These are phyloP conservation scores for Penicillium olsonii DNA, from an alignment of 2,329 filamentous ascomycete genomes.

Conservation along the genomic window DNA sequence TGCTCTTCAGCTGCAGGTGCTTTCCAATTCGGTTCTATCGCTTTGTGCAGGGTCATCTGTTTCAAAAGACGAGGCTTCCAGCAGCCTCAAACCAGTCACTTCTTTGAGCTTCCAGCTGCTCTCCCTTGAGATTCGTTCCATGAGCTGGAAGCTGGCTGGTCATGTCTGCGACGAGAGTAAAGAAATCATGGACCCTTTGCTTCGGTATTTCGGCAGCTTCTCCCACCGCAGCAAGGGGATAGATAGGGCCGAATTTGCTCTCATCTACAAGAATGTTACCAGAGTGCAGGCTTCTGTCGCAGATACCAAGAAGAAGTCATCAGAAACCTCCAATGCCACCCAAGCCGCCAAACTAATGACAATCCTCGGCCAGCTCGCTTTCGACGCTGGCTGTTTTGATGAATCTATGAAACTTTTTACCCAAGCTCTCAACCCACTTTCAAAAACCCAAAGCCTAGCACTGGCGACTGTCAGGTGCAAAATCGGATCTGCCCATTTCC, in stretches of 20 bases:
- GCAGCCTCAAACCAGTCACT: conserved; percentile 30
- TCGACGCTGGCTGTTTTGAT: conserved; percentile 41
- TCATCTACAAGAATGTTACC: conserved; percentile 38
- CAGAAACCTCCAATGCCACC: conserved; percentile 23
- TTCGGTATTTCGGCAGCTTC: conserved; percentile 42
- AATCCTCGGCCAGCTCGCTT: conserved; percentile 42
- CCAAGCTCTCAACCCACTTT: conserved; percentile 33
- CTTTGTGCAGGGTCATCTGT: conserved; percentile 28
- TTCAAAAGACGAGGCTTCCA: conserved; percentile 14
- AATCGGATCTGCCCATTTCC: conserved; percentile 40
- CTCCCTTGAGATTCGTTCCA: conserved; percentile 42
- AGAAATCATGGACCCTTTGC: conserved; percentile 48
- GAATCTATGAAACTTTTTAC: conserved; percentile 41
- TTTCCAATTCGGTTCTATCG: conserved; percentile 44
- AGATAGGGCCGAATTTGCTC: conserved; percentile 40
- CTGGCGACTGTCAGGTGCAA: conserved; percentile 42
- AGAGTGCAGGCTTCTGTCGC: conserved; percentile 35
- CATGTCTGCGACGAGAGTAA: conserved; percentile 44
- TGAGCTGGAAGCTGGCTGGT: conserved; percentile 45
- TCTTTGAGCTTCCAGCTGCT: conserved; percentile 43
- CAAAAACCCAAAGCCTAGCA: conserved; percentile 34
- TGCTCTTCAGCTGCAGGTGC: conserved; percentile 46
- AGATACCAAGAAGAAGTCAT: conserved; percentile 29
- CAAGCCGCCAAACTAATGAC: conserved; percentile 37
- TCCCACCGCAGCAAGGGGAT: conserved; percentile 35